Percentiles rank a stretch among this genome's conserved stretches.
Conservation (phyloP, 441 rosid species). For the Arabidopsis lyrata region DNA sequence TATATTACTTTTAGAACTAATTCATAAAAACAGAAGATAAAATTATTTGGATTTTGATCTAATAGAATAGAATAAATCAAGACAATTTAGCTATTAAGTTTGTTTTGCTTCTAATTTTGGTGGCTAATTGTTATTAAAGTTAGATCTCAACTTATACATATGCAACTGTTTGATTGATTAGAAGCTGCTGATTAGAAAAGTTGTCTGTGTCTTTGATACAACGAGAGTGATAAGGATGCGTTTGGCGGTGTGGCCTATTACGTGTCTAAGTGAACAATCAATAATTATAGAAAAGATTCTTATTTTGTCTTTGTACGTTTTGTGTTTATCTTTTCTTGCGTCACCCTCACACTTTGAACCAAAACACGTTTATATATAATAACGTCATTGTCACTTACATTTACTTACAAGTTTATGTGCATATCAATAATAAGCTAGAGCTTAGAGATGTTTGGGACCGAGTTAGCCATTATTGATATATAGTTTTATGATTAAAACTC, state of each 20-base stretch:
- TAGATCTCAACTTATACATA: not conserved
- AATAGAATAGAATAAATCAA: too few relatives aligned
- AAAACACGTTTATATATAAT: conserved; percentile 10
- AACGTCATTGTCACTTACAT: conserved; percentile 26
- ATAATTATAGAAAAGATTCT: conserved; percentile 20
- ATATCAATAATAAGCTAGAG: not conserved
- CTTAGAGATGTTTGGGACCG: conserved; percentile 8
- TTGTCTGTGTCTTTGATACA: not conserved
- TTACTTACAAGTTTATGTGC: not conserved
- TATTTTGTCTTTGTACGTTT: conserved; percentile 26
- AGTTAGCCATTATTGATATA: not conserved
- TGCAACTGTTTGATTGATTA: conserved; percentile 5
- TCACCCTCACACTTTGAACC: conserved; percentile 23
- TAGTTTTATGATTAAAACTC: too few relatives aligned
- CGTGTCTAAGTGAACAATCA: conserved; percentile 39
- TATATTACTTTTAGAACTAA: too few relatives aligned
- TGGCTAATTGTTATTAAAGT: not conserved
- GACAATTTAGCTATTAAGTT: too few relatives aligned
- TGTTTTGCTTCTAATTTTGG: too few relatives aligned
- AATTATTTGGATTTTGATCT: too few relatives aligned
- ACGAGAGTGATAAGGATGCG: conserved; percentile 44
- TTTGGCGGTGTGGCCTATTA: conserved; percentile 43
- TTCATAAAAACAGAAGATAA: too few relatives aligned
- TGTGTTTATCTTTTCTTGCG: conserved; percentile 32
- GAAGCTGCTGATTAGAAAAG: not conserved